Evolutionary conservation across 129 eudicot genomes (phyloP).

Genomic region (Flaveria brownii): DNA sequence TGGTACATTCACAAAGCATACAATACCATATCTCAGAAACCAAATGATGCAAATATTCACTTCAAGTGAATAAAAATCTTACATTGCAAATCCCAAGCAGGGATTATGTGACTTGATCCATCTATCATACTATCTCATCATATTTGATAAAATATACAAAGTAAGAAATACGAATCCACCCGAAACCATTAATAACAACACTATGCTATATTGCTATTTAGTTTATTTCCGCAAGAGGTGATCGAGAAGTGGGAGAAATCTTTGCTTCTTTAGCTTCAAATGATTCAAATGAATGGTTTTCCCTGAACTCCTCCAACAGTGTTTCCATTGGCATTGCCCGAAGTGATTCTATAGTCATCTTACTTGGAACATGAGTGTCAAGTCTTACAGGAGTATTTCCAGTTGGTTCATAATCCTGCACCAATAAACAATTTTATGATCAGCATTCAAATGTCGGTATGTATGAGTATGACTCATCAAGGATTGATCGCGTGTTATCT

Average conservation of each 20-base stretch:
- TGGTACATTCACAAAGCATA: background rate
- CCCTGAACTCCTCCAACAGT: conserved; percentile 73
- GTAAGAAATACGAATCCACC: conserved; percentile 26
- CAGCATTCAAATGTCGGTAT: background rate
- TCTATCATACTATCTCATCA: conserved; percentile 22
- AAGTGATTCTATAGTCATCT: conserved; percentile 68
- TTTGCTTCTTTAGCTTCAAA: conserved; percentile 53
- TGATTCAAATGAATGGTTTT: conserved; percentile 65
- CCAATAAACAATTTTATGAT: conserved; percentile 1
- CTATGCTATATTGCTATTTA: conserved; percentile 1
- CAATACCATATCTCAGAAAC: background rate
- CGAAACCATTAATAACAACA: conserved; percentile 10
- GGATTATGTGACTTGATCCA: conserved; percentile 41
- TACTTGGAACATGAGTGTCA: conserved; percentile 76
- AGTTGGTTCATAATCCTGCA: conserved; percentile 84
- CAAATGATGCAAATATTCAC: background rate
- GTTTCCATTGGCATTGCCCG: conserved; percentile 86
- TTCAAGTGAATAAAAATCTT: background rate
- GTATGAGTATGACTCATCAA: background rate
- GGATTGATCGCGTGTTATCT: background rate
- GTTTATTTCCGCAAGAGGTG: conserved; percentile 75
- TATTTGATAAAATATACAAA: conserved; percentile 42
- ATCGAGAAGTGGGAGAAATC: conserved; percentile 55
- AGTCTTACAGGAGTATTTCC: conserved; percentile 77
- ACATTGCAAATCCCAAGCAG: conserved; percentile 64